Evolutionary conservation across 2,329 filamentous ascomycete species (phyloP).

Genomic region (Tolypocladium paradoxum): DNA sequence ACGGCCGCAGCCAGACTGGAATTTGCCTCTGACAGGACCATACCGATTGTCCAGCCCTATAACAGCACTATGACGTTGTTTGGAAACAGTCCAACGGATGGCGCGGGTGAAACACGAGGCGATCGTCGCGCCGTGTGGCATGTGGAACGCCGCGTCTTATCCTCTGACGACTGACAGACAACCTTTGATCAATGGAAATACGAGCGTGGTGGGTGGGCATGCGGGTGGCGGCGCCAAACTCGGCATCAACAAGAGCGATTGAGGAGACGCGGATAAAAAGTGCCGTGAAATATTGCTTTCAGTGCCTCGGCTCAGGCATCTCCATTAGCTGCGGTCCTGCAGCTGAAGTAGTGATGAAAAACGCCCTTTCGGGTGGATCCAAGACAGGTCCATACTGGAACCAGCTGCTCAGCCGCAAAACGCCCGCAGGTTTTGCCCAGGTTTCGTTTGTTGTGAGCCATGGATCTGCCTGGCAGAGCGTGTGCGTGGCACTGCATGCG

Average conservation of each 20-base stretch:
- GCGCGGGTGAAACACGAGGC: background rate
- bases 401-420: background rate
- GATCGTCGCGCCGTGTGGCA: background rate
- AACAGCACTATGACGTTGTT: background rate
- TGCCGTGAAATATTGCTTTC: background rate
- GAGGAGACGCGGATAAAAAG: background rate
- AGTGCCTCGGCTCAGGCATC: background rate
- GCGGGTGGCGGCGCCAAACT: background rate
- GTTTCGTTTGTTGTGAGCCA: background rate
- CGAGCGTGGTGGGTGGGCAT: background rate
- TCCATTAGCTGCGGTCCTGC: background rate
- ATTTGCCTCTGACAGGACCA: too few species aligned
- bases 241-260: background rate
- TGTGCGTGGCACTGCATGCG: background rate
- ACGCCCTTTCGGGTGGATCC: background rate
- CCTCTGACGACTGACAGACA: background rate
- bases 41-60: background rate
- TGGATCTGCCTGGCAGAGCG: background rate
- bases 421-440: background rate
- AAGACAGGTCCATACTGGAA: background rate
- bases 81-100: background rate
- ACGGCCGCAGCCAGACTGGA: background rate
- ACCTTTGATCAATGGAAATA: background rate
- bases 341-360: background rate
- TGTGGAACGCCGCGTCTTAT: background rate